Percentiles rank a stretch among this genome's conserved stretches.
Conservation (phyloP, 208 protist species). For the Acanthamoeba comandoni region DNA sequence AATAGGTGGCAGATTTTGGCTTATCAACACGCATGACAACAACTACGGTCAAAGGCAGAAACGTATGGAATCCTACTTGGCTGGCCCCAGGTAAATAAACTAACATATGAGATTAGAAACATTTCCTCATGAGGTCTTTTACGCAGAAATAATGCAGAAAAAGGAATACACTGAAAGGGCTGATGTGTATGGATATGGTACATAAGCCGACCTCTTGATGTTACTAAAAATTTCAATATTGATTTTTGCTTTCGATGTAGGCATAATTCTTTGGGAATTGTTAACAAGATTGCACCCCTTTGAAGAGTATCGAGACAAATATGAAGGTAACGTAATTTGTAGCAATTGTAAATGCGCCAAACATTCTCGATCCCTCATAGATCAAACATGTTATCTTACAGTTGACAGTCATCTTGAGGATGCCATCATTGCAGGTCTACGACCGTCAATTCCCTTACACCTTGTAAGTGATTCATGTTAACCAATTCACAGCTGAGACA, state of each 20-base stretch:
- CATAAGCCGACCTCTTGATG: background rate
- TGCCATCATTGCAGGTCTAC: slow-evolving; percentile 61
- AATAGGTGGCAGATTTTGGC: slow-evolving; percentile 63
- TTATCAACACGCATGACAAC: slow-evolving; percentile 69
- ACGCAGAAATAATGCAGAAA: slow-evolving; percentile 70
- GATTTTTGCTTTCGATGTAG: background rate
- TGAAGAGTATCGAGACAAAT: slow-evolving; percentile 67
- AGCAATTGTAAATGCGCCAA: too few relatives aligned
- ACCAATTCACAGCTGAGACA: background rate
- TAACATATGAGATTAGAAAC: background rate
- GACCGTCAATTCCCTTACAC: slow-evolving; percentile 20
- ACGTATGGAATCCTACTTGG: slow-evolving; percentile 74
- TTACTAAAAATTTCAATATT: too few relatives aligned
- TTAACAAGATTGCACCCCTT: slow-evolving; percentile 47
- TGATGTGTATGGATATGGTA: slow-evolving; percentile 68
- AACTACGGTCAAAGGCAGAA: slow-evolving; percentile 45
- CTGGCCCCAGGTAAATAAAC: slow-evolving; percentile 34
- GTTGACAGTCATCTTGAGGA: slow-evolving; percentile 61
- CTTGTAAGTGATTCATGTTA: background rate
- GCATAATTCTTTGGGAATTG: slow-evolving; percentile 66
- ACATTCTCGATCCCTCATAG: too few relatives aligned
- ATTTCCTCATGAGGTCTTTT: background rate
- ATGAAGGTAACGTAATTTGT: background rate
- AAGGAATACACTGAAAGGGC: slow-evolving; percentile 72
- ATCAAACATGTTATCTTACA: too few relatives aligned